Evolutionary conservation across 2,329 filamentous ascomycete species (phyloP).

Genomic region (Xylaria sp.): DNA sequence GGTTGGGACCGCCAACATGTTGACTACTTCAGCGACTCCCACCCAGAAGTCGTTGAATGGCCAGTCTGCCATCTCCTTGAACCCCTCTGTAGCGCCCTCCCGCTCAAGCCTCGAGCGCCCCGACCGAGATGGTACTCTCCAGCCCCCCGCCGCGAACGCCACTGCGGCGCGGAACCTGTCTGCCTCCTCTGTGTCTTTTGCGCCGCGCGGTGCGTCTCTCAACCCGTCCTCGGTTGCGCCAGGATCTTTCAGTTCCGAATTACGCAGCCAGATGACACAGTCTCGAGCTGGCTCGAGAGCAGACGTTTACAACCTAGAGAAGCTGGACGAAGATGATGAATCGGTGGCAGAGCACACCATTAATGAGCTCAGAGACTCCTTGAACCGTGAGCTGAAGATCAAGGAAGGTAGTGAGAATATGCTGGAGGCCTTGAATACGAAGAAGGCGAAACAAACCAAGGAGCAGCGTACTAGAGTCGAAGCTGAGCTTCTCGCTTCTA

Average conservation of each 20-base stretch:
- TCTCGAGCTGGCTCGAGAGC: constrained; percentile 68
- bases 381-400: constrained; percentile 97
- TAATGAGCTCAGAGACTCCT: constrained; percentile 76
- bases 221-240: constrained; percentile 72
- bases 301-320: constrained; percentile 58
- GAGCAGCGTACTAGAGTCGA: constrained; percentile 81
- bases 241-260: constrained; percentile 88
- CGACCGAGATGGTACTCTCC: constrained; percentile 53
- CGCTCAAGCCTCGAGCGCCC: constrained; percentile 61
- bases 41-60: constrained; percentile 58
- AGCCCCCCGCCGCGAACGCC: constrained; percentile 49
- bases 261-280: constrained; percentile 73
- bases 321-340: constrained; percentile 67
- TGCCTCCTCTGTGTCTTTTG: constrained; percentile 65
- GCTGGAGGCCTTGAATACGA: constrained; percentile 90
- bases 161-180: constrained; percentile 55
- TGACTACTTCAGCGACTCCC: constrained; percentile 60
- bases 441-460: constrained; percentile 94
- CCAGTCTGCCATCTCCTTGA: constrained; percentile 49
- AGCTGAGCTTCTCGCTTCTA: constrained; percentile 88
- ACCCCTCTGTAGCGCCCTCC: constrained; percentile 43
- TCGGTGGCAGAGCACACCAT: constrained; percentile 72
- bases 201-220: constrained; percentile 71
- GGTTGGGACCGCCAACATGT: constrained; percentile 49
- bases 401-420: constrained; percentile 98